Evolutionary conservation across 345 rosid species (phyloP).

Genomic region (Bruguiera parviflora): DNA sequence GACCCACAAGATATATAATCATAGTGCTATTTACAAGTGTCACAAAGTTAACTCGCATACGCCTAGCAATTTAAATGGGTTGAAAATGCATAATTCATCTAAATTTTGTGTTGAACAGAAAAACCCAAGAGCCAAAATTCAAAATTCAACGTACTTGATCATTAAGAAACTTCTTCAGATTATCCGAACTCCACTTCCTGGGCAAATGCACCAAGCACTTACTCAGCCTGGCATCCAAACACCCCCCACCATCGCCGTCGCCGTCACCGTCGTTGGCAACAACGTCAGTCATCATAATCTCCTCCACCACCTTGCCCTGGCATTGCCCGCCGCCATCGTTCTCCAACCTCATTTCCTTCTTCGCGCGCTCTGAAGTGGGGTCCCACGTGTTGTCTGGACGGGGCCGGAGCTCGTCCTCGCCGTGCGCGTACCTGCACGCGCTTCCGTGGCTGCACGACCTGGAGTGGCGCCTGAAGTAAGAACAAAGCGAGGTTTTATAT

Average conservation of each 20-base stretch:
- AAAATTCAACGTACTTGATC: constrained; percentile 45
- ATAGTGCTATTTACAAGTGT: too few relatives aligned
- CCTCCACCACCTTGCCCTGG: constrained; percentile 26
- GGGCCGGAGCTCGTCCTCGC: constrained; percentile 75
- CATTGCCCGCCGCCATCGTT: constrained; percentile 20
- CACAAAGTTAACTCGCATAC: too few relatives aligned
- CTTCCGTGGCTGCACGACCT: constrained; percentile 67
- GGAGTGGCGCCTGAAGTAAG: constrained; percentile 64
- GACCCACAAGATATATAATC: too few relatives aligned
- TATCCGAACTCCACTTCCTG: constrained; percentile 58
- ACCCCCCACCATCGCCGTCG: constrained; percentile 36
- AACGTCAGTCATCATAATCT: constrained; percentile 60
- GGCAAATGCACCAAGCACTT: constrained; percentile 85
- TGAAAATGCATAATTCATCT: too few relatives aligned
- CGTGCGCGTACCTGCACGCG: constrained; percentile 79
- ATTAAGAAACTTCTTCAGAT: constrained; percentile 51
- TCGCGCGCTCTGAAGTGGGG: constrained; percentile 82
- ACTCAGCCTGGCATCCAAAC: constrained; percentile 46
- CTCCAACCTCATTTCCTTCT: constrained; percentile 45
- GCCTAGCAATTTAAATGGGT: too few relatives aligned
- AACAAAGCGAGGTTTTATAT: constrained; percentile 79
- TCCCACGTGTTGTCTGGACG: constrained; percentile 92
- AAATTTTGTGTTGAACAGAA: too few relatives aligned
- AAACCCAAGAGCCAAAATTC: too few relatives aligned
- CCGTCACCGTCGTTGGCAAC: constrained; percentile 38